phyloP scores from a whole-genome alignment of 177 flowering plant genomes.

The Vitis hybrid region DNA sequence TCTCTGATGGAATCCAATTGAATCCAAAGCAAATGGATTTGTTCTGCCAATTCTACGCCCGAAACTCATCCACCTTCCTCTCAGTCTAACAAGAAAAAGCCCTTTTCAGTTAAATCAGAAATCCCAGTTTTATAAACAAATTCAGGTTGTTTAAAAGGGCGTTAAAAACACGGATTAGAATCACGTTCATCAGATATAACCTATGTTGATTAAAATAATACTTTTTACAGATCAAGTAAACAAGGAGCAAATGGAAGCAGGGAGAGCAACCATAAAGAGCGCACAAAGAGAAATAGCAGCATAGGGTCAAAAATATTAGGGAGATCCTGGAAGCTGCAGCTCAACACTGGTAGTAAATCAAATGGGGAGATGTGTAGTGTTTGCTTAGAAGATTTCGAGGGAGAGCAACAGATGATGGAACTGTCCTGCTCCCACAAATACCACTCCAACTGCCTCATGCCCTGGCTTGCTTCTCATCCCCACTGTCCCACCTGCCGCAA shows the following conservation, averaged over 20 bases:
- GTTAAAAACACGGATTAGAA: too few species aligned
- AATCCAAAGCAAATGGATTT: too few species aligned
- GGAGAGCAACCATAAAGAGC: background rate
- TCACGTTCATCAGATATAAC: too few species aligned
- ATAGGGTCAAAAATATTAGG: background rate
- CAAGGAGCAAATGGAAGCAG: background rate
- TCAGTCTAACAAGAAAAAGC: too few species aligned
- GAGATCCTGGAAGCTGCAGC: constrained; percentile 5
- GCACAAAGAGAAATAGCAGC: background rate
- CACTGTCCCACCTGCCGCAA: constrained; percentile 15
- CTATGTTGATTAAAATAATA: too few species aligned
- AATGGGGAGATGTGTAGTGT: constrained; percentile 7
- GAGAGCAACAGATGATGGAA: constrained; percentile 1
- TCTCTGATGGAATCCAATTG: too few species aligned
- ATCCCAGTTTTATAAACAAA: too few species aligned
- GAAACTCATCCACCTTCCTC: too few species aligned
- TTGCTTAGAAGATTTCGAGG: constrained; percentile 19
- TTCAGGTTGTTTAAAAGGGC: too few species aligned
- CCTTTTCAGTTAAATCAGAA: too few species aligned
- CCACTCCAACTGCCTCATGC: constrained; percentile 17
- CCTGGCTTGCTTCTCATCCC: constrained; percentile 17
- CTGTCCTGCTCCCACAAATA: constrained; percentile 22
- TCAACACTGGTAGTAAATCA: background rate
- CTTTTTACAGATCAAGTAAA: background rate
- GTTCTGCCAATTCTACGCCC: too few species aligned